Evolutionary conservation across 352 stramenopile genomes (phyloP), one percentile per base, ranked within the genome.

Genomic region (Phytophthora melonis): DNA sequence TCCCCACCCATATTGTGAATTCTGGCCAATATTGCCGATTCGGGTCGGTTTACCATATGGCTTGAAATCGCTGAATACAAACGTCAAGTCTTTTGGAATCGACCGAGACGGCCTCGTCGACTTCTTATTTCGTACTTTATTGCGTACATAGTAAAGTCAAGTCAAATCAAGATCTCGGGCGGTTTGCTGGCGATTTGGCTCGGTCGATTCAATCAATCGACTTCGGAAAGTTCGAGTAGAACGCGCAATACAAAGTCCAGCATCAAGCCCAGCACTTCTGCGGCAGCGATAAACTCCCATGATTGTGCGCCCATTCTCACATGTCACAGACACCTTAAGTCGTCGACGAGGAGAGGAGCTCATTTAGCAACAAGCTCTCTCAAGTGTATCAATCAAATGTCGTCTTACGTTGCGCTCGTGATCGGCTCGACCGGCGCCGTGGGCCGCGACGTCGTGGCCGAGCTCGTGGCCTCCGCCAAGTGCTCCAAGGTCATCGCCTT

Each of bases 401-500:
- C 75, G 18, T 68, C 74, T 27, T 93, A 90, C 73, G 82, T 87
- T 10, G 85, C 87, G n/a, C 68, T 93, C 19, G 88, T 95, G 52
- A 83, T 93, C 58, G 88, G 88, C 25, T 86, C 83, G 14, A 95
- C 88, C 11, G 88, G 88, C 39, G 85, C 88, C 27, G 85, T 95
- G 10, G 88, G 86, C 10, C 84, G 88, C 30, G 88, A 95, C 21
- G 67, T 95, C 19, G 83, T 95, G 11, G 82, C 83, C 3, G 79
- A 93, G 57, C 78, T 95, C 47, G 86, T 93, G 3, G 74, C 70
- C 23, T 93, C 86, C 13, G 21, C 77, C 39, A 86, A 83, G 43
- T 95, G 88, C 75, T 70, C 71, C 18, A 91, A 91, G 58, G 82
- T 95, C 54, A 87, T 95, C 62, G 88, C 88, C 19, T 70, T 95